Conservation (phyloP, 441 rosid genomes). For the Pelargonium cotyledonis region DNA sequence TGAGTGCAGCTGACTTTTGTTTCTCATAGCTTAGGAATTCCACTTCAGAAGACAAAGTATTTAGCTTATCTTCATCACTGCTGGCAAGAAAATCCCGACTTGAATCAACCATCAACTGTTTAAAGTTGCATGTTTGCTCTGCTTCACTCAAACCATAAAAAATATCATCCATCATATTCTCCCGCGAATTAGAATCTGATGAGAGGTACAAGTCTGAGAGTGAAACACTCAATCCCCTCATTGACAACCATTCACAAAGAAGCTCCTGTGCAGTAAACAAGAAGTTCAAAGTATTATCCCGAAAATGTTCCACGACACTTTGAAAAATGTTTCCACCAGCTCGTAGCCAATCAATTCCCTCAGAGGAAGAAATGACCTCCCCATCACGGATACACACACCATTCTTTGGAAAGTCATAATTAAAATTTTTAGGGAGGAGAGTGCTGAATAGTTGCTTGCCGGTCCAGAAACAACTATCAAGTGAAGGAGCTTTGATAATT, state of each 20-base stretch:
- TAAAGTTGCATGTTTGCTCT: slow-evolving; percentile 48
- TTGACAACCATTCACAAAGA: slow-evolving; percentile 83
- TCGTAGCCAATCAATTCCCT: slow-evolving; percentile 74
- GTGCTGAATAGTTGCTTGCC: slow-evolving; percentile 81
- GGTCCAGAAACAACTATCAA: slow-evolving; percentile 52
- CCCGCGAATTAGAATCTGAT: slow-evolving; percentile 41
- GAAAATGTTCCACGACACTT: slow-evolving; percentile 46
- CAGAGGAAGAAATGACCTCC: slow-evolving; percentile 56
- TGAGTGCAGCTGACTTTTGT: slow-evolving; percentile 72
- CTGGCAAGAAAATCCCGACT: slow-evolving; percentile 50
- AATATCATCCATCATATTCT: slow-evolving; percentile 66
- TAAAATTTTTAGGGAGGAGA: slow-evolving; percentile 66
- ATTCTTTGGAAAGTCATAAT: slow-evolving; percentile 43
- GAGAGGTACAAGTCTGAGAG: slow-evolving; percentile 65
- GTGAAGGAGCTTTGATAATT: slow-evolving; percentile 41
- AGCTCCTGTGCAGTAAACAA: slow-evolving; percentile 64
- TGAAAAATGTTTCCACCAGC: slow-evolving; percentile 72
- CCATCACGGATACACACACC: slow-evolving; percentile 54
- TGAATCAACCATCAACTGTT: slow-evolving; percentile 71
- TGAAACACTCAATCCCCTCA: slow-evolving; percentile 83
- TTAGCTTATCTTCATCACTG: slow-evolving; percentile 34
- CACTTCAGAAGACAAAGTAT: slow-evolving; percentile 33
- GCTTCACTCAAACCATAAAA: slow-evolving; percentile 66
- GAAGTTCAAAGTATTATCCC: slow-evolving; percentile 49
- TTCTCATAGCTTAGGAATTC: slow-evolving; percentile 49